Conservation (phyloP, 148 eudicot genomes). For the Cornus florida region DNA sequence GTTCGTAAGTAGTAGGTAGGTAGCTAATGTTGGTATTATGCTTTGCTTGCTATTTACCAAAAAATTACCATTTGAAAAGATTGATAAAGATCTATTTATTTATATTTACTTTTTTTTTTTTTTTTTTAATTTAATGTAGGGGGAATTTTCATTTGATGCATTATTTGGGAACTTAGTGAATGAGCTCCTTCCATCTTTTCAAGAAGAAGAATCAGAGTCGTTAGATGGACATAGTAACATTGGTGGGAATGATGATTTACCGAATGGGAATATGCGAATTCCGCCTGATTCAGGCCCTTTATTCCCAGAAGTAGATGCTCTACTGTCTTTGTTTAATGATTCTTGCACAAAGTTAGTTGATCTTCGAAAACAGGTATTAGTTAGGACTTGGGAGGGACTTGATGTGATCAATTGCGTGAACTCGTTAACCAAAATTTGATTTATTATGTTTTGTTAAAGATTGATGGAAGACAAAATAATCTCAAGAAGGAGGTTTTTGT, state of each 20-base stretch:
- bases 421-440: constrained; percentile 8
- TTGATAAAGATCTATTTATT: constrained; percentile 8
- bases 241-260: constrained; percentile 40
- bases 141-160: constrained; percentile 95
- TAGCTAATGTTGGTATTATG: background rate
- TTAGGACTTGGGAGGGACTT: no score
- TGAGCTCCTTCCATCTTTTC: constrained; percentile 73
- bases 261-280: constrained; percentile 55
- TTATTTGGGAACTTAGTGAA: constrained; percentile 92
- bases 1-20: no score
- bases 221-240: constrained; percentile 54
- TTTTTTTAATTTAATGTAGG: constrained; percentile 37
- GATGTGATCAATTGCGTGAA: background rate
- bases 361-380: constrained; percentile 71
- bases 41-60: background rate
- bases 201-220: constrained; percentile 63
- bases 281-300: constrained; percentile 58
- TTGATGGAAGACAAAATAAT: constrained; percentile 77
- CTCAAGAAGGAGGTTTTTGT: constrained; percentile 82
- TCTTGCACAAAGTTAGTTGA: constrained; percentile 83
- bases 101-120: no score
- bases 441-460: constrained; percentile 38
- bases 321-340: constrained; percentile 76
- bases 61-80: background rate
- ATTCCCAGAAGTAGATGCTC: constrained; percentile 94